Conservation (phyloP, 306 rosid genomes). For the Begonia masoniana region DNA sequence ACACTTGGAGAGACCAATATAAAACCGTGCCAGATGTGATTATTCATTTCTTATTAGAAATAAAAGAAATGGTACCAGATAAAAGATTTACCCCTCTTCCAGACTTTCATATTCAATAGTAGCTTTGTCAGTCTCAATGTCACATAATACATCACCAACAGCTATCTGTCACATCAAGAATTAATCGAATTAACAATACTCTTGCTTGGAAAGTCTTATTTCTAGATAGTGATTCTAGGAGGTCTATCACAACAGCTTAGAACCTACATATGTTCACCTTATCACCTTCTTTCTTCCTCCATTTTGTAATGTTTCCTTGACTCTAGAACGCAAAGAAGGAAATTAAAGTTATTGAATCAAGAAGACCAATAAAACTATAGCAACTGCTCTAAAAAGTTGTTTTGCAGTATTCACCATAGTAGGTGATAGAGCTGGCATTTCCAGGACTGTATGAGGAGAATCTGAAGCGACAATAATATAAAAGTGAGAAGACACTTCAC, state of each 20-base stretch:
- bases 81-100: conserved; percentile 74
- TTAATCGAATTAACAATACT: conserved; percentile 7
- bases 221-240: too few species aligned
- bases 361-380: conserved; percentile 11
- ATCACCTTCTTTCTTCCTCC: conserved; percentile 94
- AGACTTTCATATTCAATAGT: conserved; percentile 91
- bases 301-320: conserved; percentile 87
- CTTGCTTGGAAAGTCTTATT: too few species aligned
- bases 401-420: conserved; percentile 66
- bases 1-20: too few species aligned
- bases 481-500: conserved; percentile 10
- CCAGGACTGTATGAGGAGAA: conserved; percentile 48
- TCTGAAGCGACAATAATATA: conserved; percentile 32
- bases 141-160: conserved; percentile 87
- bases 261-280: conserved; percentile 35
- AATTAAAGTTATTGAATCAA: conserved; percentile 15
- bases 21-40: too few species aligned
- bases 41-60: not conserved
- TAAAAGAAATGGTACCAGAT: not conserved
- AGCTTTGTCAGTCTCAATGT: conserved; percentile 96
- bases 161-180: conserved; percentile 56
- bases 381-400: conserved; percentile 1
- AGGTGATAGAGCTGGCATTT: conserved; percentile 96
- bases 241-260: not conserved
- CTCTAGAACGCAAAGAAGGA: conserved; percentile 33